Conservation (phyloP, 2,329 filamentous ascomycete genomes). For the Fusarium temperatum region DNA sequence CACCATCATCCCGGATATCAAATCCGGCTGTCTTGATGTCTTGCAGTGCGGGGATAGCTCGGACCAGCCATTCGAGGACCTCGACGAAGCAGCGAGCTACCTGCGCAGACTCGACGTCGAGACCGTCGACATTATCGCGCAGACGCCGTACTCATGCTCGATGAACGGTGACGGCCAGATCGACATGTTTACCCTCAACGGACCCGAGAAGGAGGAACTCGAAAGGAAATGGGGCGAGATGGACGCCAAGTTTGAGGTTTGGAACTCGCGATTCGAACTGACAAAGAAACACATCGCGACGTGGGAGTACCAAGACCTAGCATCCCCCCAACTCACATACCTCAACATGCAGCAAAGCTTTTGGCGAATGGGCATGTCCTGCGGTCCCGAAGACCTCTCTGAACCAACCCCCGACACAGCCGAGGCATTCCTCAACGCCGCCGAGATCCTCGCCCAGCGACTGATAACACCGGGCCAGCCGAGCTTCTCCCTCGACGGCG, state of each 20-base stretch:
- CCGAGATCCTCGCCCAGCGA: neutral
- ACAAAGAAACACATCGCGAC: slow-evolving; percentile 6
- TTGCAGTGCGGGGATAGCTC: neutral
- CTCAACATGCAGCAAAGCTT: slow-evolving; percentile 18
- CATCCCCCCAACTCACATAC: neutral
- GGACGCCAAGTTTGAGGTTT: neutral
- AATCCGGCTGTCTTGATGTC: neutral
- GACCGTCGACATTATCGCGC: neutral
- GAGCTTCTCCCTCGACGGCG: slow-evolving; percentile 20
- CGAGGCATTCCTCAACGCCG: neutral
- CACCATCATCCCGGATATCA: slow-evolving; percentile 1
- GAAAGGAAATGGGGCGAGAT: neutral
- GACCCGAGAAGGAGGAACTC: neutral
- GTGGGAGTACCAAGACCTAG: neutral
- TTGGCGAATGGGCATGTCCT: slow-evolving; percentile 14
- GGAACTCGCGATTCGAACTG: slow-evolving; percentile 21
- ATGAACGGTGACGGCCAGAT: neutral
- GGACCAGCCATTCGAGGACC: slow-evolving; percentile 13
- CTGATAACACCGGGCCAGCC: neutral
- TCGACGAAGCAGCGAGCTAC: slow-evolving; percentile 25
- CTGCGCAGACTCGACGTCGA: slow-evolving; percentile 20
- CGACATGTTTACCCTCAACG: neutral
- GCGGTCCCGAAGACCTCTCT: neutral
- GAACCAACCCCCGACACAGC: neutral
- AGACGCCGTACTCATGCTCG: neutral